Conservation (phyloP, 2,329 filamentous ascomycete species). For the Xylaria arbuscula region DNA sequence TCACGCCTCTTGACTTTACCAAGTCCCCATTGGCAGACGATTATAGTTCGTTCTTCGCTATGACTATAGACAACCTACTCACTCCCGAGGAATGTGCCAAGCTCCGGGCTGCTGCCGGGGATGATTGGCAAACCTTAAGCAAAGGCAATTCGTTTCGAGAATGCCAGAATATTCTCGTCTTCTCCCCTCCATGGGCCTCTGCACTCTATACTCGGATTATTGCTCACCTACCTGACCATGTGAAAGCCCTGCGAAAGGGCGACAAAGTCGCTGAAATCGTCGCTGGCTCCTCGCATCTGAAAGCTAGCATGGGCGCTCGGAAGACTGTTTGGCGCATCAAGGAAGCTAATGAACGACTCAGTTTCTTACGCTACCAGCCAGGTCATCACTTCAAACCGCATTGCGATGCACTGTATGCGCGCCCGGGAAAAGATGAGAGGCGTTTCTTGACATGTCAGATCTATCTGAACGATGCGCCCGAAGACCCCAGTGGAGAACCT, state of each 20-base stretch:
- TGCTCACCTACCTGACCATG: constrained; percentile 40
- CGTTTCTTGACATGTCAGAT: constrained; percentile 51
- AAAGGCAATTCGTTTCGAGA: constrained; percentile 45
- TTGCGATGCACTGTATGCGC: constrained; percentile 44
- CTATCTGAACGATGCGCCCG: constrained; percentile 46
- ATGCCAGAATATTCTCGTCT: constrained; percentile 43
- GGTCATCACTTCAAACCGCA: constrained; percentile 68
- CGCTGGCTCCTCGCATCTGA: constrained; percentile 42
- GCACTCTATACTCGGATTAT: constrained; percentile 41
- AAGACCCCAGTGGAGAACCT: constrained; percentile 28
- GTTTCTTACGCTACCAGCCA: constrained; percentile 69
- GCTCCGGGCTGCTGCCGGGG: constrained; percentile 37
- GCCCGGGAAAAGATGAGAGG: constrained; percentile 42
- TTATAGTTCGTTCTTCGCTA: constrained; percentile 44
- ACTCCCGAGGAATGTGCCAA: constrained; percentile 42
- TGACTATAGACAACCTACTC: constrained; percentile 46
- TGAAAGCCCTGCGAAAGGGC: constrained; percentile 40
- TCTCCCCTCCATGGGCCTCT: constrained; percentile 42
- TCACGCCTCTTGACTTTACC: constrained; percentile 43
- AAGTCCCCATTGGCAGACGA: constrained; percentile 40
- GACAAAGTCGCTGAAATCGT: constrained; percentile 39
- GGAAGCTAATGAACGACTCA: constrained; percentile 67
- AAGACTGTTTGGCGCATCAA: constrained; percentile 47
- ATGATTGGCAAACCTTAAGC: constrained; percentile 41
- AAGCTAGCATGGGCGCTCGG: constrained; percentile 42